Base-by-base conservation (phyloP, 2,329 filamentous ascomycete genomes). In the Arthrinium phaeospermum region DNA sequence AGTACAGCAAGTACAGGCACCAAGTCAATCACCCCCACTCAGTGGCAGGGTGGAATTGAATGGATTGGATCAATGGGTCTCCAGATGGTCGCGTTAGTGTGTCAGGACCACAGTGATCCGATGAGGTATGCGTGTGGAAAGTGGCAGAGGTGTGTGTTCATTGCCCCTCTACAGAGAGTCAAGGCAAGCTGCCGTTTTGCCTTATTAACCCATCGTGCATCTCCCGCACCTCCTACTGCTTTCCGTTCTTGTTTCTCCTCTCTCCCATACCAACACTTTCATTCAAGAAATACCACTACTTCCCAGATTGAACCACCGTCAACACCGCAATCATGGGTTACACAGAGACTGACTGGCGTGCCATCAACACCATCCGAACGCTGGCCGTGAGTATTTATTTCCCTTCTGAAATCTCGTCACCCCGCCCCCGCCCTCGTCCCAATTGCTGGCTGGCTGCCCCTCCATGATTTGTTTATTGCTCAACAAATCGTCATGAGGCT, bases 301-400 rank as follows among this genome's bases (percentile, higher is more conserved):
- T 41, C 34, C 57, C 53, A 64, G 57, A 64, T 64, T 64, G 57
- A 64, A 64, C n/a, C 30, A 64, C 34, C 34, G 34, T 41, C 67
- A 70, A 70, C 69, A 74, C 71, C 82, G 85, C 82, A 84, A 91
- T 82, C 85, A 98, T 98, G 96, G 91, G 91, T 85, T 98, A 93
- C 90, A 89, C 90, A 84, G 93, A 98, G 81, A 85, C 92, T 82
- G 96, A 99, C 85, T 88, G 92, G 89, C 91, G 95, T 86, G 93
- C 94, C 82, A 94, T 99, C 88, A 98, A 98, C 92, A 98, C 96
- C 85, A 98, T 99, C 89, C 94, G 96, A 85, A 86, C 94, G 83
- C 91, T 99, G 80, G 95, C 96, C 84, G 96, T 98, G 92, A 85
- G 95, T 92, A 75, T 71, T 67, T 30, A 30, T 4, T 72, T 74